These are phyloP conservation scores for Phytophthora chlamydospora DNA, from an alignment of 352 stramenopile genomes.

Conservation along the genomic window DNA sequence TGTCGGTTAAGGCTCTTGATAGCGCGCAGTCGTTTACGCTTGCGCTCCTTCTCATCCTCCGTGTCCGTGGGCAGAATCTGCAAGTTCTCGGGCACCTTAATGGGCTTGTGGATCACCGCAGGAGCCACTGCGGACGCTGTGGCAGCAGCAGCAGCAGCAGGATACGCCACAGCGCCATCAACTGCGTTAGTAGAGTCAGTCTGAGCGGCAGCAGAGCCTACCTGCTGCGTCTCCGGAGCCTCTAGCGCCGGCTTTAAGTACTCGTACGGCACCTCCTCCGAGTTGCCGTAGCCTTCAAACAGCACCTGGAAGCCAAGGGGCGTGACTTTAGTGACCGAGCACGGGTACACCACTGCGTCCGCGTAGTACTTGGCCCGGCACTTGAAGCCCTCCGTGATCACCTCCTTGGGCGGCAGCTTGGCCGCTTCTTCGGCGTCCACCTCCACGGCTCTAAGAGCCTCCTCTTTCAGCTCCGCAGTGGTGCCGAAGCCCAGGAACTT, in stretches of 20 bases:
- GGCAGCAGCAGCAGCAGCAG: slow-evolving; percentile 31
- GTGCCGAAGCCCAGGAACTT: slow-evolving; percentile 79
- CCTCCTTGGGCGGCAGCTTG: slow-evolving; percentile 41
- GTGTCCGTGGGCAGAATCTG: slow-evolving; percentile 83
- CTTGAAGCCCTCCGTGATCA: slow-evolving; percentile 61
- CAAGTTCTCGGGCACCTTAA: slow-evolving; percentile 88
- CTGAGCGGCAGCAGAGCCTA: slow-evolving; percentile 19
- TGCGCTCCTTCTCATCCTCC: slow-evolving; percentile 87
- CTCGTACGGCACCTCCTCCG: slow-evolving; percentile 90
- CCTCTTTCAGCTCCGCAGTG: slow-evolving; percentile 50
- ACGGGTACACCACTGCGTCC: slow-evolving; percentile 79
- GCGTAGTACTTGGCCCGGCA: slow-evolving; percentile 85
- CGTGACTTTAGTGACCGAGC: slow-evolving; percentile 69
- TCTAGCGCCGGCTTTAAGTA: slow-evolving; percentile 60
- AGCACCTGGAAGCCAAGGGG: slow-evolving; percentile 79
- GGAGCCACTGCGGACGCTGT: slow-evolving; percentile 39
- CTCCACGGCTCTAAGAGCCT: slow-evolving; percentile 54
- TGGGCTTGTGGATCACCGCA: slow-evolving; percentile 68
- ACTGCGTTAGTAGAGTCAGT: slow-evolving; percentile 25
- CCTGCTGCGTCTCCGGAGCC: slow-evolving; percentile 3
- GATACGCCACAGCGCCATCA: slow-evolving; percentile 18
- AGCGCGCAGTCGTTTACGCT: slow-evolving; percentile 80
- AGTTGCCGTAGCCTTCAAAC: slow-evolving; percentile 91
- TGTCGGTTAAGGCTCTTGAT: slow-evolving; percentile 90
- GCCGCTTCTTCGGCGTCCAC: slow-evolving; percentile 28